Base-by-base conservation (phyloP, 2,329 filamentous ascomycete species). In the Rasamsonia emersonii region DNA sequence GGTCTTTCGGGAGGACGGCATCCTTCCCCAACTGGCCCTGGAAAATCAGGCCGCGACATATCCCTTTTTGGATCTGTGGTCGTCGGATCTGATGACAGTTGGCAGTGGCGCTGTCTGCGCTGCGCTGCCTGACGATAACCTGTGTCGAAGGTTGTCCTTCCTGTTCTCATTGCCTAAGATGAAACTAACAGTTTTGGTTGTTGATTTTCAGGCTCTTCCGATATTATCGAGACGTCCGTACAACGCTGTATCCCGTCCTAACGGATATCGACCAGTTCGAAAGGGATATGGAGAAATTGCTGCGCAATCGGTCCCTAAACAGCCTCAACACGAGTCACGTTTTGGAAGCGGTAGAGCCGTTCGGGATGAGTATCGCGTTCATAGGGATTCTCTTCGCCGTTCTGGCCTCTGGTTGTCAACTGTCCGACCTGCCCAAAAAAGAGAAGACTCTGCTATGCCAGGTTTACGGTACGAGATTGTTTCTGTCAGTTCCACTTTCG, bases 1-100 rank as follows among this genome's bases (percentile, higher is more conserved):
- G 75, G 8, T 53, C 76, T 30, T 38, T 24, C 23, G 23, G 4
- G 71, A 75, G 42, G 73, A 73, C 43, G 73, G 70, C 30, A 73
- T 79, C 40, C 53, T 79, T 11, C 74, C 75, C 0, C 70, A 77
- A 33, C 65, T 79, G 35, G 75, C 73, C 2, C 59, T 79, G 18
- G 75, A 78, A 45, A 78, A 78, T 41, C 73, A 78, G 45, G 73
- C 68, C 23, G 73, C 73, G 2, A 78, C 74, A 5, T 79, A 78
- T 46, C 75, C 75, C 4, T 79, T 79, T 44, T 70, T 78, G 14
- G 75, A 77, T 45, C 55, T 79, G 3, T 78, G 74, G 73, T 75
- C 75, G 3, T 71, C 71, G 1, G 71, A 77, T 36, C 73, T 70
- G 33, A 73, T 71, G 2, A 62, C 71, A 3, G 64, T 69, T 38